phyloP scores from a whole-genome alignment of 805 yeast species.

The Starmerella vaccinii region DNA sequence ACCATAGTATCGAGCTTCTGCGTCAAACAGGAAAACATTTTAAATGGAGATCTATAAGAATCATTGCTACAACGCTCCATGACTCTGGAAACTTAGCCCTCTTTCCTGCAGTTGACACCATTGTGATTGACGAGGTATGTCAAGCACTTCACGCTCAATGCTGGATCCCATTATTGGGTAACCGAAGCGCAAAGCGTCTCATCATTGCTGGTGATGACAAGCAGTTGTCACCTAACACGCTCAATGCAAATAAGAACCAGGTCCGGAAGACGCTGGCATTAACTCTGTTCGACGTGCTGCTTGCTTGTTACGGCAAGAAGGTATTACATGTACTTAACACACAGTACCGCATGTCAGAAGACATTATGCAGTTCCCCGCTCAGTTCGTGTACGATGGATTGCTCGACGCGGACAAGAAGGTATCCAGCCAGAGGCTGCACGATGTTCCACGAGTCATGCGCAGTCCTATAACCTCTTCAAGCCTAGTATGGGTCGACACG shows the following conservation, averaged over 20 bases:
- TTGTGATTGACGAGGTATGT: background rate
- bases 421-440: background rate
- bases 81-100: background rate
- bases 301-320: background rate
- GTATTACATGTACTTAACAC: background rate
- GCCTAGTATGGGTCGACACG: background rate
- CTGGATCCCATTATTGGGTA: background rate
- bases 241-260: background rate
- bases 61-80: background rate
- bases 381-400: background rate
- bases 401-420: background rate
- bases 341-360: background rate
- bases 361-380: background rate
- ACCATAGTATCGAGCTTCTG: background rate
- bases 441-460: background rate
- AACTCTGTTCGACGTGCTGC: background rate
- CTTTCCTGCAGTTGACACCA: background rate
- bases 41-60: background rate
- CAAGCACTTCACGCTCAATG: background rate
- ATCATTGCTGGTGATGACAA: background rate
- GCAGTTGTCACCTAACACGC: background rate
- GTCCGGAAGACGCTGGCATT: background rate
- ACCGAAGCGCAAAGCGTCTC: background rate
- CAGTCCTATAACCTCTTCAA: background rate
- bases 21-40: background rate